Evolutionary conservation across 1,284 basidiomycete genomes (phyloP).

Genomic region (Moesziomyces globuligerus): DNA sequence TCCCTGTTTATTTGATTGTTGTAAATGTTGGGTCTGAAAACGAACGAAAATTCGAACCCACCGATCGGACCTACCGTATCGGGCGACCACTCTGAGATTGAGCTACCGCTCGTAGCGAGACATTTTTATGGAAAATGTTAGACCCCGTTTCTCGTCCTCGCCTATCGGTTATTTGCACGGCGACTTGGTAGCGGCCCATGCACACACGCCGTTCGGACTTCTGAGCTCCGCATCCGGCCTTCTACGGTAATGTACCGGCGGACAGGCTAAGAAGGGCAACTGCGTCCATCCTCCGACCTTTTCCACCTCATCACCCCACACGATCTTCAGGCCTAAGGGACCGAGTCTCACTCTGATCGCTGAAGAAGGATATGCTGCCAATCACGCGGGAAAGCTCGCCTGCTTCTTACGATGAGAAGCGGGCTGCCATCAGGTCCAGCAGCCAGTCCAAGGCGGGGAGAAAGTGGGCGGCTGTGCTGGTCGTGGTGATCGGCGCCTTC

Average conservation of each 20-base stretch:
- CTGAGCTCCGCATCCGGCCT: constrained; percentile 15
- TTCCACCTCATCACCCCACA: background rate
- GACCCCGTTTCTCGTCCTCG: too few relatives aligned
- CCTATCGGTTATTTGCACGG: constrained; percentile 7
- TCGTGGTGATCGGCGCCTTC: constrained; percentile 20
- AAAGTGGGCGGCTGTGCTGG: constrained; percentile 25
- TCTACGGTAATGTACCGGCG: background rate
- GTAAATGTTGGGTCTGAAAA: too few relatives aligned
- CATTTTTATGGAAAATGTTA: too few relatives aligned
- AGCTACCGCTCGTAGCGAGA: too few relatives aligned
- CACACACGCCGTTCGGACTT: constrained; percentile 4
- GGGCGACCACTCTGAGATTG: too few relatives aligned
- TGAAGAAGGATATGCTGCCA: constrained; percentile 18
- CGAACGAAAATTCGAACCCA: too few relatives aligned
- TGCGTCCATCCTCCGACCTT: background rate
- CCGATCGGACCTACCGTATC: too few relatives aligned
- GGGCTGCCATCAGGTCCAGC: background rate
- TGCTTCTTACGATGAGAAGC: constrained; percentile 18
- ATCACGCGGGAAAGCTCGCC: constrained; percentile 1
- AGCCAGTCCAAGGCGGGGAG: constrained; percentile 3
- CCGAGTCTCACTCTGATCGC: background rate
- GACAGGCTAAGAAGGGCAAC: background rate
- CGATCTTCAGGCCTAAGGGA: background rate
- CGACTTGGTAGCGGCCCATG: background rate
- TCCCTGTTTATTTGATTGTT: too few relatives aligned